phyloP scores from a whole-genome alignment of 495 filamentous ascomycete species.

The Bombardia bombarda region DNA sequence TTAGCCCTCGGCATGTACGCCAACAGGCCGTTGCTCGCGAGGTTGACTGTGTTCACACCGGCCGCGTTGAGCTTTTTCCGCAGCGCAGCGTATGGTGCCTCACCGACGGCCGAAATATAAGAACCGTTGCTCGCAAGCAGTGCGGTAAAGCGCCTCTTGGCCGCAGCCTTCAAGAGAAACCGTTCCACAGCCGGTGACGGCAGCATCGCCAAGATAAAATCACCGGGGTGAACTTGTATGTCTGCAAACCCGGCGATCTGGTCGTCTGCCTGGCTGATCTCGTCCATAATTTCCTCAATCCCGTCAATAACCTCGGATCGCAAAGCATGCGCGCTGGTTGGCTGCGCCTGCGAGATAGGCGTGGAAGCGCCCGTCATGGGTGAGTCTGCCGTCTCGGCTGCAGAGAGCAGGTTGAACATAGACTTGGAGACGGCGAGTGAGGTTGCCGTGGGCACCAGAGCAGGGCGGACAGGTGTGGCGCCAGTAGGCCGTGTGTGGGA shows the following conservation, averaged over 20 bases:
- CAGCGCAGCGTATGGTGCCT: constrained; percentile 42
- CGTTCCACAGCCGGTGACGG: constrained; percentile 76
- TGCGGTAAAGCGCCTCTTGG: constrained; percentile 81
- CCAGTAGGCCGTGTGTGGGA: constrained; percentile 17
- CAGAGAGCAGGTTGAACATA: constrained; percentile 73
- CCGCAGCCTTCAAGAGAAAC: constrained; percentile 75
- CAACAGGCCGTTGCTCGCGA: constrained; percentile 77
- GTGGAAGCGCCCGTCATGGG: constrained; percentile 38
- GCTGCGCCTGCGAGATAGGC: constrained; percentile 26
- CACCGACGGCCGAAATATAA: constrained; percentile 35
- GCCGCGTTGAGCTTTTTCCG: constrained; percentile 65
- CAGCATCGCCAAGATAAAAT: constrained; percentile 78
- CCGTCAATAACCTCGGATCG: constrained; percentile 84
- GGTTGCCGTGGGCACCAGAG: constrained; percentile 33
- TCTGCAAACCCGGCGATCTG: constrained; percentile 80
- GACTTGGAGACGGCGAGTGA: constrained; percentile 54
- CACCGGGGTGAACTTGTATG: constrained; percentile 83
- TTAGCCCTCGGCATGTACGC: constrained; percentile 89
- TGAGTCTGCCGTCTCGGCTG: constrained; percentile 11
- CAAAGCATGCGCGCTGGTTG: constrained; percentile 46
- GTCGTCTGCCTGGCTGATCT: constrained; percentile 79
- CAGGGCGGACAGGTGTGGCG: constrained; percentile 30
- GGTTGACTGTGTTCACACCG: constrained; percentile 72
- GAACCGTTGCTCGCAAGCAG: constrained; percentile 54
- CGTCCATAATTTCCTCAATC: constrained; percentile 85